Conservation (phyloP, 2,329 filamentous ascomycete species). For the Chaetomiaceae sp. region DNA sequence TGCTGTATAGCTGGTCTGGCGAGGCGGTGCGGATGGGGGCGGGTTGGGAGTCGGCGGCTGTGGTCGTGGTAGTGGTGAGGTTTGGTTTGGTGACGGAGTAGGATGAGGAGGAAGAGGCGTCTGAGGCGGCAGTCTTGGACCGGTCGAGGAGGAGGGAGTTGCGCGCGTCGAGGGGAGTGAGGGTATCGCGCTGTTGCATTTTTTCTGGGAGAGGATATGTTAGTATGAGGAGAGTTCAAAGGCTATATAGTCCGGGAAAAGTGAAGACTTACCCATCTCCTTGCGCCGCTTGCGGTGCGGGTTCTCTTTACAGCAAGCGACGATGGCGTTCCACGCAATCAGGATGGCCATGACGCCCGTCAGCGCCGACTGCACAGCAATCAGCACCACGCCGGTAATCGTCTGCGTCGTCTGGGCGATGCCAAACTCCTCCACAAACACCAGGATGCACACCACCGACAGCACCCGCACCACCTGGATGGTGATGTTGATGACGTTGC, state of each 20-base stretch:
- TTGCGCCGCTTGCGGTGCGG: constrained; percentile 84
- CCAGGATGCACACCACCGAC: constrained; percentile 79
- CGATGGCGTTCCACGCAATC: constrained; percentile 83
- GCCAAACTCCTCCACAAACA: constrained; percentile 91
- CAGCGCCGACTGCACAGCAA: constrained; percentile 81
- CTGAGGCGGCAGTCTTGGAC: constrained; percentile 27
- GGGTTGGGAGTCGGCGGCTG: constrained; percentile 28
- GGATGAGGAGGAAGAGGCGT: constrained; percentile 35
- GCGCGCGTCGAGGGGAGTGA: constrained; percentile 81
- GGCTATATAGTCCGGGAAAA: neutral
- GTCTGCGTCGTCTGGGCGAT: constrained; percentile 90
- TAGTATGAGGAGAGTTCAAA: constrained; percentile 36
- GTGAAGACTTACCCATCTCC: constrained; percentile 65
- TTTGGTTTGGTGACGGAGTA: constrained; percentile 39
- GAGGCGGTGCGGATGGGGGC: neutral
- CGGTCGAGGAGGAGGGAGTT: constrained; percentile 75
- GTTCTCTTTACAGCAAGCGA: constrained; percentile 77
- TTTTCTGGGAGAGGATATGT: constrained; percentile 52
- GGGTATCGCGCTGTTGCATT: constrained; percentile 66
- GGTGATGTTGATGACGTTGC: constrained; percentile 87
- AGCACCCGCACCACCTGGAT: constrained; percentile 86
- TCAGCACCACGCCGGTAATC: constrained; percentile 84
- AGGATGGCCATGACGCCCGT: constrained; percentile 79
- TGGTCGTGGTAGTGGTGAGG: constrained; percentile 6
- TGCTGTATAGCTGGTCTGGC: constrained; percentile 6